These are phyloP conservation scores for Neocucurbitaria cava DNA, from an alignment of 2,329 filamentous ascomycete species.

Conservation along the genomic window DNA sequence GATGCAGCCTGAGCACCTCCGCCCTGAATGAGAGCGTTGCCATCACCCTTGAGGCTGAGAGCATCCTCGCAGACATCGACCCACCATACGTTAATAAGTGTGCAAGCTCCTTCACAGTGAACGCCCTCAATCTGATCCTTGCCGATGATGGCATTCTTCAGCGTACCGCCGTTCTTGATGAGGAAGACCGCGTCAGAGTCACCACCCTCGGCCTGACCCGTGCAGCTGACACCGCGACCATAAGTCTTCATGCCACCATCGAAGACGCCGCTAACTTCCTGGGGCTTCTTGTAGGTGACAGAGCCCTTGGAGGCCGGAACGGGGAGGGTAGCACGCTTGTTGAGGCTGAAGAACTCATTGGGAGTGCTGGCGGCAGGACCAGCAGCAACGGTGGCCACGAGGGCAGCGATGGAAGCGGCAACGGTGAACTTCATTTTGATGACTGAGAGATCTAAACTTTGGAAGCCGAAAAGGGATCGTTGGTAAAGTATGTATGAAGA, in stretches of 20 bases:
- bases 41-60: constrained; percentile 46
- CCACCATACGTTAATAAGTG: constrained; percentile 55
- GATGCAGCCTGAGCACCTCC: constrained; percentile 49
- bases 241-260: constrained; percentile 46
- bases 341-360: constrained; percentile 31
- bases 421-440: constrained; percentile 45
- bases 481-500: constrained; percentile 27
- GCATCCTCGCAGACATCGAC: constrained; percentile 53
- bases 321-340: constrained; percentile 40
- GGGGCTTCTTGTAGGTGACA: constrained; percentile 34
- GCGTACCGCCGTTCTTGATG: constrained; percentile 58
- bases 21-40: constrained; percentile 49
- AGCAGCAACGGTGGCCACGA: constrained; percentile 38
- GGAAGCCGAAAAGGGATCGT: constrained; percentile 19
- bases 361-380: constrained; percentile 32
- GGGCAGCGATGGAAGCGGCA: constrained; percentile 33
- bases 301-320: constrained; percentile 42
- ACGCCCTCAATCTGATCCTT: constrained; percentile 53
- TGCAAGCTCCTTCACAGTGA: constrained; percentile 53
- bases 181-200: constrained; percentile 61
- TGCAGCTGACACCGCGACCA: constrained; percentile 48
- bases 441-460: constrained; percentile 18
- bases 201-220: constrained; percentile 54
- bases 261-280: constrained; percentile 35
- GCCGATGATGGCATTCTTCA: constrained; percentile 65